These are phyloP conservation scores for Colletotrichum plurivorum DNA, from an alignment of 2,329 filamentous ascomycete species.

Conservation along the genomic window DNA sequence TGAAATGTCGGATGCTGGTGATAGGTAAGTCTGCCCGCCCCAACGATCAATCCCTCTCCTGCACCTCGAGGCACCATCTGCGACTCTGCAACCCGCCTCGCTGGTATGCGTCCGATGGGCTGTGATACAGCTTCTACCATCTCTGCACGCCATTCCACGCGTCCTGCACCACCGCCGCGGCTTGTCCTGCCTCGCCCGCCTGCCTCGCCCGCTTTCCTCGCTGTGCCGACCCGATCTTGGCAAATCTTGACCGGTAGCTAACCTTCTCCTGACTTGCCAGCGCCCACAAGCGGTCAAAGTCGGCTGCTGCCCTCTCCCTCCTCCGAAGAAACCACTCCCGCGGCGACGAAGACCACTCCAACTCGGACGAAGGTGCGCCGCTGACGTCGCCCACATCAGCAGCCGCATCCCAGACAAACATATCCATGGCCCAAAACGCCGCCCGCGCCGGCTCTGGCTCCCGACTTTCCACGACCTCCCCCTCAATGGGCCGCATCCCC, in stretches of 20 bases:
- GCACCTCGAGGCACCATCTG: background rate
- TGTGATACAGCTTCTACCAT: slow-evolving; percentile 23
- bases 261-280: slow-evolving; percentile 44
- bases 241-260: slow-evolving; percentile 13
- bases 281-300: slow-evolving; percentile 69
- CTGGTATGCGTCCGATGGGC: slow-evolving; percentile 6
- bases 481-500: slow-evolving; percentile 57
- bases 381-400: slow-evolving; percentile 49
- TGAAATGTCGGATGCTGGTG: slow-evolving; percentile 54
- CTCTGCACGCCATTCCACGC: slow-evolving; percentile 13
- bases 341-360: slow-evolving; percentile 66
- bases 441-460: slow-evolving; percentile 59
- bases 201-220: slow-evolving; percentile 9
- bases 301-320: slow-evolving; percentile 65
- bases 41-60: background rate
- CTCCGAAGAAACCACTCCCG: slow-evolving; percentile 66
- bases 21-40: slow-evolving; percentile 48
- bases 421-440: slow-evolving; percentile 54
- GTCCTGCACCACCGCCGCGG: slow-evolving; percentile 21
- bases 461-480: slow-evolving; percentile 61
- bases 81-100: background rate
- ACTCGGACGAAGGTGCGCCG: slow-evolving; percentile 63
- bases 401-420: slow-evolving; percentile 48
- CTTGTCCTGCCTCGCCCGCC: slow-evolving; percentile 5
- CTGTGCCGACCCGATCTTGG: slow-evolving; percentile 23